Evolutionary conservation across 2,329 filamentous ascomycete species (phyloP).

Genomic region (Penicillium decumbens): DNA sequence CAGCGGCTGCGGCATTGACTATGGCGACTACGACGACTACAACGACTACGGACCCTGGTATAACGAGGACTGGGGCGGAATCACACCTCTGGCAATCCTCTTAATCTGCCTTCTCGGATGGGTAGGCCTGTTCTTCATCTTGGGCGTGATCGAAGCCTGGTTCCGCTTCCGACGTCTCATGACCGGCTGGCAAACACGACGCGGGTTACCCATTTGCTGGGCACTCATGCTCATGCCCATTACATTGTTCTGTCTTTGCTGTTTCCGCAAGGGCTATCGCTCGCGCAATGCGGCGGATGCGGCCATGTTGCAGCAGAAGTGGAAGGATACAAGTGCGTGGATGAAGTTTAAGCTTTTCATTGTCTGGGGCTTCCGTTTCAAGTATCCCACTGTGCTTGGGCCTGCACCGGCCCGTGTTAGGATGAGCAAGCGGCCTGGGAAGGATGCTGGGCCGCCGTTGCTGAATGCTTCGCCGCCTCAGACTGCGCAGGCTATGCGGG

Average conservation of each 20-base stretch:
- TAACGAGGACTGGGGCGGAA: constrained; percentile 19
- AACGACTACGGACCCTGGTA: constrained; percentile 16
- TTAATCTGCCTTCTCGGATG: constrained; percentile 26
- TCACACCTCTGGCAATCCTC: constrained; percentile 24
- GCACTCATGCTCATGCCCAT: constrained; percentile 22
- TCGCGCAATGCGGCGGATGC: constrained; percentile 27
- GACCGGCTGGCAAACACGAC: constrained; percentile 33
- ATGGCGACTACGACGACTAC: constrained; percentile 9
- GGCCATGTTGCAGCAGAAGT: constrained; percentile 22
- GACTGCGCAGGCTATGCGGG: not conserved
- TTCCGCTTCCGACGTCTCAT: constrained; percentile 32
- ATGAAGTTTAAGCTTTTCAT: constrained; percentile 27
- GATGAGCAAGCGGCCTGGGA: constrained; percentile 20
- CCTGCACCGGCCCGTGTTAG: constrained; percentile 23
- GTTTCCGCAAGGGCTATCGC: constrained; percentile 27
- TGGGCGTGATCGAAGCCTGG: constrained; percentile 30
- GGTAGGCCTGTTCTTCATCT: constrained; percentile 26
- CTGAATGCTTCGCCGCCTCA: constrained; percentile 7
- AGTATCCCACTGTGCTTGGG: constrained; percentile 29
- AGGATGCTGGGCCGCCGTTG: constrained; percentile 15
- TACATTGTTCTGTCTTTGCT: constrained; percentile 21
- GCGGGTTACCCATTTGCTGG: constrained; percentile 32
- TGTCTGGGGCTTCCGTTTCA: constrained; percentile 29
- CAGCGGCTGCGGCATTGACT: constrained; percentile 4
- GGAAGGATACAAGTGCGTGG: constrained; percentile 25